Evolutionary conservation across 306 rosid genomes (phyloP).

Genomic region (Vigna radiata): DNA sequence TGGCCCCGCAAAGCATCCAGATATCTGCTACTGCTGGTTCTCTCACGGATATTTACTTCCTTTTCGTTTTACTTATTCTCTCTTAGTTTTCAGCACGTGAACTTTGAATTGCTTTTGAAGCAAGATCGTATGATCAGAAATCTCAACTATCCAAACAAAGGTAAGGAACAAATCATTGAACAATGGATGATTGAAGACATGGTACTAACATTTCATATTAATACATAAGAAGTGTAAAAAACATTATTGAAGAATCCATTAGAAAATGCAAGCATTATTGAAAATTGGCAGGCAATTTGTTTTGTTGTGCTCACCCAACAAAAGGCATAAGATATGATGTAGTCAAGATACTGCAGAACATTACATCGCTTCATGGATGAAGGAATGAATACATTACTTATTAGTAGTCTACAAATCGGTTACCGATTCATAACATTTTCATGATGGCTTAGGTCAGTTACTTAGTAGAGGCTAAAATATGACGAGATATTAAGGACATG

Average conservation of each 20-base stretch:
- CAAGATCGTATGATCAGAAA: conserved; percentile 40
- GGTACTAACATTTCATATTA: conserved; percentile 9
- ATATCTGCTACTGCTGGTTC: conserved; percentile 25
- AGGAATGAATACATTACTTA: conserved; percentile 3
- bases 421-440: background rate
- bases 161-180: conserved; percentile 46
- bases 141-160: conserved; percentile 42
- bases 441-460: background rate
- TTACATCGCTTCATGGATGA: conserved; percentile 2
- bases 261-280: conserved; percentile 37
- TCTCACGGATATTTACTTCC: background rate
- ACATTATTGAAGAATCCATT: background rate
- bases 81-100: conserved; percentile 30
- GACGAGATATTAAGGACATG: background rate
- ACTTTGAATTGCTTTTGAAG: conserved; percentile 46
- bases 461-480: background rate
- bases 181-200: conserved; percentile 33
- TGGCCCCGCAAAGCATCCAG: conserved; percentile 19
- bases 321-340: conserved; percentile 1
- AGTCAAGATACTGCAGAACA: conserved; percentile 13
- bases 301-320: conserved; percentile 1
- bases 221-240: conserved; percentile 18
- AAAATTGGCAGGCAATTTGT: conserved; percentile 30
- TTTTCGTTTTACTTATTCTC: background rate
- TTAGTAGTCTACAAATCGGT: background rate